Evolutionary conservation across 371 early-diverging fungal species (phyloP), one percentile per base, ranked within the genome.

Genomic region (Capniomyces stellatus): DNA sequence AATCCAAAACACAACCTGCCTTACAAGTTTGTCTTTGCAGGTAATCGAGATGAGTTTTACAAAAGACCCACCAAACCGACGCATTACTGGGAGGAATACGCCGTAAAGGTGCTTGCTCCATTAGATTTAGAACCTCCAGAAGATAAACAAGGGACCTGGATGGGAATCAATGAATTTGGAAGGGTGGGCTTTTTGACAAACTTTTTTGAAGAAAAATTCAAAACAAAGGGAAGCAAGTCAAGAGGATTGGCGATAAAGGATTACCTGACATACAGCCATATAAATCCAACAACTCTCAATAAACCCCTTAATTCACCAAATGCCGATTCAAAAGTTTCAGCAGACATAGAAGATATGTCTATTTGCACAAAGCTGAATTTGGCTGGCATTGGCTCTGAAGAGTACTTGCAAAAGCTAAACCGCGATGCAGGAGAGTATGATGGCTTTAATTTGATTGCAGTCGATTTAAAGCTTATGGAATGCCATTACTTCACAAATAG

Each of bases 11-110:
- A 15, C 1, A 25, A 35, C 6, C 52, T 27, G 8, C 57, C 56
- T 28, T 35, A 22, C 43, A 46, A 50, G 44, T 47, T 66, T 0
- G 53, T 64, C 0, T 47, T 64, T 43, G 57, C 59, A 0, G 63
- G 63, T 46, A 67, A 67, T 53, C 56, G 67, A 0, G 67, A 67
- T 46, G 67, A 66, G 48, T 64, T 42, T 43, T 62, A 62, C 23
- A 51, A 48, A 2, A 58, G 67, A 2, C 59, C 67, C 1, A 67
- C 67, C 0, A 29, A 23, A 13, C 57, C 54, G 0, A 57, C 62
- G 42, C 61, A 60, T 23, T 29, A 29, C 29, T 67, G 67, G 67
- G 3, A 46, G 2, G 23, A 28, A 10, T 4, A 44, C 3, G 19
- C 47, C n/a, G 54, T 61, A 15, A 23, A 51, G 18, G 51, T 64